Conservation (phyloP, 2,329 filamentous ascomycete genomes). For the Sporothrix protearum region DNA sequence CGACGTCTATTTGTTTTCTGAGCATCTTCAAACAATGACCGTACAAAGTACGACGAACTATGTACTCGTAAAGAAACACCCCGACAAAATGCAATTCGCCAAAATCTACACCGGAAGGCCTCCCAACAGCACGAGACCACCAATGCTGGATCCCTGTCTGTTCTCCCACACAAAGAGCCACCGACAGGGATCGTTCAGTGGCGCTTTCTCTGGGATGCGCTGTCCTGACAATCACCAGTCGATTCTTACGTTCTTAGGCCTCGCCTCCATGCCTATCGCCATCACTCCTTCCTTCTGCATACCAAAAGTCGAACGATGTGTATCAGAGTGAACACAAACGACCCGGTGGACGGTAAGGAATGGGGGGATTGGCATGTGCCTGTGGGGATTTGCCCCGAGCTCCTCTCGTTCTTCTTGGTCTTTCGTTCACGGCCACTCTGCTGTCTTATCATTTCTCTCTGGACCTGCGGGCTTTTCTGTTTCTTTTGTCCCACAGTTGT, state of each 20-base stretch:
- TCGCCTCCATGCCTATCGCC: not conserved
- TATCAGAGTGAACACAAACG: constrained; percentile 18
- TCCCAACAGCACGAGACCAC: not conserved
- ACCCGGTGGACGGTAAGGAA: not conserved
- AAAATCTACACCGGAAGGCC: not conserved
- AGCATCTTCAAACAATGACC: not conserved
- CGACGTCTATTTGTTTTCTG: not conserved
- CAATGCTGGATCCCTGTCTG: not conserved
- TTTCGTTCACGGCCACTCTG: not conserved
- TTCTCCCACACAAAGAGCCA: not conserved
- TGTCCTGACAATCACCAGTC: constrained; percentile 5
- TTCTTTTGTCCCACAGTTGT: not conserved
- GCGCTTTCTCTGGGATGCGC: constrained; percentile 6
- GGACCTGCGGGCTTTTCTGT: not conserved
- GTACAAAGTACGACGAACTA: no score
- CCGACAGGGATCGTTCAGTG: not conserved
- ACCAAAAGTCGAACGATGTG: constrained; percentile 5
- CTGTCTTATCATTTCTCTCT: not conserved
- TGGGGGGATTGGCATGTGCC: constrained; percentile 15
- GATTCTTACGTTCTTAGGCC: not conserved
- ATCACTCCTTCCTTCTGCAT: not conserved
- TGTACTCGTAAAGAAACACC: not conserved
- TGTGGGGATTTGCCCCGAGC: not conserved
- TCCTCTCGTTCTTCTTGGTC: not conserved
- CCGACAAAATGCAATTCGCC: not conserved